Evolutionary conservation across 1,139 yeast species (phyloP).

Genomic region (Sporopachydermia cereana): DNA sequence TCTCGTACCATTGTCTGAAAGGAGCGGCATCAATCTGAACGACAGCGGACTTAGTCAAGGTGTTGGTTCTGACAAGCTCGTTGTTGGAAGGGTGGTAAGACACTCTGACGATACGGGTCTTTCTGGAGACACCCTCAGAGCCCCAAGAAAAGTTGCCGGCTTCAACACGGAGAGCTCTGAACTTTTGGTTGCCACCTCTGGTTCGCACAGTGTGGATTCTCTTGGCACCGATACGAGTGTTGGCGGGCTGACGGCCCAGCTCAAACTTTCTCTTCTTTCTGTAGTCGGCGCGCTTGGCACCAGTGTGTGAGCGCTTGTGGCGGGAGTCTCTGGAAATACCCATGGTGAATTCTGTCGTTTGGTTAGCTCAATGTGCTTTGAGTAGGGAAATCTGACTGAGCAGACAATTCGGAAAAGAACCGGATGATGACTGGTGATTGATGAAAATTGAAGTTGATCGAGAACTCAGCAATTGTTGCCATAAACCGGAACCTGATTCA

Average conservation of each 20-base stretch:
- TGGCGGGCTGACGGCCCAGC: slow-evolving; percentile 99
- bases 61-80: slow-evolving; percentile 99
- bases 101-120: slow-evolving; percentile 97
- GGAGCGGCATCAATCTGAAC: slow-evolving; percentile 99
- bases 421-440: too few relatives aligned
- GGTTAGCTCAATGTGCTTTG: slow-evolving; percentile 17
- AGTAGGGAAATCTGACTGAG: too few relatives aligned
- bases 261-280: slow-evolving; percentile 99
- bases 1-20: slow-evolving; percentile 98
- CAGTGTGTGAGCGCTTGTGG: slow-evolving; percentile 99
- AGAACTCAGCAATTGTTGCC: too few relatives aligned
- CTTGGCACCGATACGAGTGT: slow-evolving; percentile 98
- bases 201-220: slow-evolving; percentile 99
- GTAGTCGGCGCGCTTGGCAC: slow-evolving; percentile 99
- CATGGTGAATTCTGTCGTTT: slow-evolving; percentile 37
- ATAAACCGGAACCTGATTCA: too few relatives aligned
- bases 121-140: slow-evolving; percentile 95
- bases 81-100: slow-evolving; percentile 99
- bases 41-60: slow-evolving; percentile 96
- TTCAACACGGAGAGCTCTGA: slow-evolving; percentile 99
- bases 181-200: slow-evolving; percentile 99
- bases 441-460: too few relatives aligned
- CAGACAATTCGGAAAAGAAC: too few relatives aligned
- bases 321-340: slow-evolving; percentile 99
- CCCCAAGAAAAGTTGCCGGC: slow-evolving; percentile 99